Conservation (phyloP, 768 basidiomycete species). For the Brasilioporus rufonigricans region DNA sequence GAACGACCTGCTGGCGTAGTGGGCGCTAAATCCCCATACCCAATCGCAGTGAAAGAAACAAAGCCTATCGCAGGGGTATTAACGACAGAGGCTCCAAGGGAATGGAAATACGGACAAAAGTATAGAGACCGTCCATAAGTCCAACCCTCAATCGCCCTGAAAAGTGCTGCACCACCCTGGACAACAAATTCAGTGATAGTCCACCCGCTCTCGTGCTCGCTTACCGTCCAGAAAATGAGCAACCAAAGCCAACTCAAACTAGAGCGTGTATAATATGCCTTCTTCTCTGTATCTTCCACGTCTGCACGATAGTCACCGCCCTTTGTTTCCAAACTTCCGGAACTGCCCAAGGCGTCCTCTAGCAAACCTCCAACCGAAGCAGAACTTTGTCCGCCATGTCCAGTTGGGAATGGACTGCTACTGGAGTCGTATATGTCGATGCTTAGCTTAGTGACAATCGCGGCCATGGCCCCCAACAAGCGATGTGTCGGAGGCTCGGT, state of each 20-base stretch:
- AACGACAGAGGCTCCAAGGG: background rate
- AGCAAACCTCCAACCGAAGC: background rate
- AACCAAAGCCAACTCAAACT: conserved; percentile 58
- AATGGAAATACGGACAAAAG: conserved; percentile 53
- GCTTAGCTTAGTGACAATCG: conserved; percentile 51
- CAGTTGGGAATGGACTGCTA: conserved; percentile 3
- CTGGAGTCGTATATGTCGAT: conserved; percentile 37
- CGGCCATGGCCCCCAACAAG: conserved; percentile 57
- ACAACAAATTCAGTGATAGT: background rate
- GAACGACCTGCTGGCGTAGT: conserved; percentile 66
- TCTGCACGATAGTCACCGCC: conserved; percentile 18
- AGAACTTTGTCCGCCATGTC: background rate
- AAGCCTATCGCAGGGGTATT: conserved; percentile 47
- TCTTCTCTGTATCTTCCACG: conserved; percentile 42
- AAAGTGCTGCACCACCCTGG: conserved; percentile 68
- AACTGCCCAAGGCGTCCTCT: background rate
- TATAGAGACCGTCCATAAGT: conserved; percentile 60
- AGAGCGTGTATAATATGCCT: conserved; percentile 57
- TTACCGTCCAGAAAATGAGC: conserved; percentile 75
- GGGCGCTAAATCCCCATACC: conserved; percentile 66
- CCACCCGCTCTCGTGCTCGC: conserved; percentile 13
- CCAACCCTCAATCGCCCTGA: conserved; percentile 70
- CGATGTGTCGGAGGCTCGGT: conserved; percentile 47
- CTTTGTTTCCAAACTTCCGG: conserved; percentile 8
- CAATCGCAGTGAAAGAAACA: conserved; percentile 70